Conservation (phyloP, 164 flowering plant species). For the Vitis rotundifolia region DNA sequence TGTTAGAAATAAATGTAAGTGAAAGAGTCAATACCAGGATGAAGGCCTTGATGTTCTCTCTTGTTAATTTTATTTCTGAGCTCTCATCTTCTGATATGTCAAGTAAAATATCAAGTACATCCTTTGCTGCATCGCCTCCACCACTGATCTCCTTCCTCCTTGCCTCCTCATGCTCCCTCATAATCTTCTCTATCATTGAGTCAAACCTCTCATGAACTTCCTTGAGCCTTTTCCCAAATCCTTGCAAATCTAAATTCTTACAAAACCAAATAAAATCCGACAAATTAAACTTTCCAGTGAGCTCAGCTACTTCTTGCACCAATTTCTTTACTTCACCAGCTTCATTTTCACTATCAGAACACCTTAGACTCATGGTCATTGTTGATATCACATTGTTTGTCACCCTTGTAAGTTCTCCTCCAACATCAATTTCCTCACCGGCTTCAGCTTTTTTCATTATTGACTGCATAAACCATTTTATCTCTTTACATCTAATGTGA, state of each 20-base stretch:
- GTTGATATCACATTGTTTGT: constrained; percentile 29
- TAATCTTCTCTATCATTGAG: constrained; percentile 36
- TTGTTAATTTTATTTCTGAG: constrained; percentile 20
- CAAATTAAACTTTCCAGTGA: constrained; percentile 27
- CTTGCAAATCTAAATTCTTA: constrained; percentile 34
- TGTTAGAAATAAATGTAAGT: background rate
- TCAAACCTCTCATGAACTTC: constrained; percentile 21
- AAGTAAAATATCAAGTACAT: constrained; percentile 21
- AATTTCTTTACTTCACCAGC: constrained; percentile 31
- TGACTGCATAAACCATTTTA: constrained; percentile 12
- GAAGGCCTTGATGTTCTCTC: constrained; percentile 24
- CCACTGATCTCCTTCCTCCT: constrained; percentile 9
- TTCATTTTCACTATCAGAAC: constrained; percentile 24
- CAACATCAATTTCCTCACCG: constrained; percentile 20
- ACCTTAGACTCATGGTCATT: constrained; percentile 30
- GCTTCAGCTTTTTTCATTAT: constrained; percentile 12
- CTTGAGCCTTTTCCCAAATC: constrained; percentile 27
- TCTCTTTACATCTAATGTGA: constrained; percentile 26
- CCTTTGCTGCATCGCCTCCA: constrained; percentile 4
- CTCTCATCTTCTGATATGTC: constrained; percentile 16
- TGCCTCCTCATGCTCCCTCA: constrained; percentile 19
- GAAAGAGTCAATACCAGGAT: constrained; percentile 5
- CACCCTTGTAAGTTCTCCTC: constrained; percentile 19
- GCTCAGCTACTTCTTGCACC: constrained; percentile 24
- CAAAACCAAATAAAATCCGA: constrained; percentile 28